Conservation (phyloP, 306 rosid genomes). For the cucumber (Cucumis sativus) region Cucumber_9930_V3 NC_026655.2:18126001-18126500, state of each 20-base stretch:
- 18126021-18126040: slow-evolving; percentile 58
- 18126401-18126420: slow-evolving; percentile 66
- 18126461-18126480: slow-evolving; percentile 30
- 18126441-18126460: slow-evolving; percentile 39
- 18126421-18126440: slow-evolving; percentile 45
- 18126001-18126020: slow-evolving; percentile 74
- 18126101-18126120: slow-evolving; percentile 67
- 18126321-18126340: slow-evolving; percentile 55
- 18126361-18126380: slow-evolving; percentile 52
- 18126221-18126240: slow-evolving; percentile 71
- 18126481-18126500: slow-evolving; percentile 46
- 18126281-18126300: slow-evolving; percentile 41
- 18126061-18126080: slow-evolving; percentile 43
- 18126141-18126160: slow-evolving; percentile 45
- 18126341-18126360: slow-evolving; percentile 33
- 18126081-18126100: slow-evolving; percentile 52
- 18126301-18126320: slow-evolving; percentile 57
- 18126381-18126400: slow-evolving; percentile 42
- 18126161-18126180: slow-evolving; percentile 37
- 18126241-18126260: slow-evolving; percentile 44
- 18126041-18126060: slow-evolving; percentile 57
- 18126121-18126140: slow-evolving; percentile 69
- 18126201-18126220: slow-evolving; percentile 50
- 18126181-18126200: slow-evolving; percentile 39
- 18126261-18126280: slow-evolving; percentile 47